Evolutionary conservation across 306 rosid genomes (phyloP).

Genomic region (Pterocarpus macrocarpus): DNA sequence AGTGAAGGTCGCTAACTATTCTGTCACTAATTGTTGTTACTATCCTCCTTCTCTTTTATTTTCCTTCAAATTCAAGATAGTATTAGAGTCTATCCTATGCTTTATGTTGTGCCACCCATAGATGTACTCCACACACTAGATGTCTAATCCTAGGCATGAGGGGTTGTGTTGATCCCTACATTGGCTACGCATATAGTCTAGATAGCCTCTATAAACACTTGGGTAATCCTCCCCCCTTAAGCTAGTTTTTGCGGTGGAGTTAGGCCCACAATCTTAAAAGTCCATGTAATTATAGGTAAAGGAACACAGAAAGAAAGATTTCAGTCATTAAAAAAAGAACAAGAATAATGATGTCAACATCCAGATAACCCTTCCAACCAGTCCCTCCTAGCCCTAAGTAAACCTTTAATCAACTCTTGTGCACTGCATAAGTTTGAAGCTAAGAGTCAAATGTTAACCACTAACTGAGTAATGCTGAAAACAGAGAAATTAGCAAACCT

Average conservation of each 20-base stretch:
- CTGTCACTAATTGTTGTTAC: no score
- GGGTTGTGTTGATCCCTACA: no score
- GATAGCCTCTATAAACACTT: no score
- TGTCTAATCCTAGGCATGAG: no score
- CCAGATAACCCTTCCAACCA: not conserved
- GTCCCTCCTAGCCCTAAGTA: slow-evolving; percentile 5
- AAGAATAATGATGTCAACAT: not conserved
- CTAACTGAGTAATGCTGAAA: slow-evolving; percentile 15
- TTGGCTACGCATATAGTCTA: no score
- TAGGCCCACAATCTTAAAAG: not conserved
- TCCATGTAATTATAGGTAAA: slow-evolving; percentile 9
- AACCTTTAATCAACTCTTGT: not conserved
- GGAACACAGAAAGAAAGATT: not conserved
- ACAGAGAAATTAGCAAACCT: slow-evolving; percentile 23
- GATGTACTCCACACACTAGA: no score
- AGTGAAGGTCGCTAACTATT: no score
- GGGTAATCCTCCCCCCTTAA: not conserved
- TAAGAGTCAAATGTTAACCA: not conserved
- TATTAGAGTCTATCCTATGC: no score
- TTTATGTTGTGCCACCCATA: no score
- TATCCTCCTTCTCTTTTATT: no score
- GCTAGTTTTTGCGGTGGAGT: not conserved
- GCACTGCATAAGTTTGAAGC: slow-evolving; percentile 4
- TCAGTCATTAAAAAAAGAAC: not conserved
- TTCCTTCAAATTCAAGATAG: no score